Percentiles rank a stretch among this genome's conserved stretches.
These are phyloP conservation scores for Zopfia rhizophila DNA, from an alignment of 2,329 filamentous ascomycete species.

Conservation along the genomic window DNA sequence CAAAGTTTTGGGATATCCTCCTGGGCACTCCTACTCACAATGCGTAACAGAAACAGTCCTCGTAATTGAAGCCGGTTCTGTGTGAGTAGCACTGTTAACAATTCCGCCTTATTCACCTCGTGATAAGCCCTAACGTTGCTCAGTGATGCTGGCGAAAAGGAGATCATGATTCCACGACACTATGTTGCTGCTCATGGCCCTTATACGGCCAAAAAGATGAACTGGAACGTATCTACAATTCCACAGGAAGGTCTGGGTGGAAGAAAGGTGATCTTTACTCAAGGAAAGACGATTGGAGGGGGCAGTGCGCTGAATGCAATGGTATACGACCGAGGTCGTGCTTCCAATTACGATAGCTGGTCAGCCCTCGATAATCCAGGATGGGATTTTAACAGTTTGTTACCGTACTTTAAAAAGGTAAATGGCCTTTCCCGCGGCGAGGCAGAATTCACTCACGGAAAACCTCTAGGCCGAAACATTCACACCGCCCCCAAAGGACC, in stretches of 20 bases:
- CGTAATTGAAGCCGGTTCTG: slow-evolving; percentile 42
- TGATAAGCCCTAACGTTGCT: no score
- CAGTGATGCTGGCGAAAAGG: no score
- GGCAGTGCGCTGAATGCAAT: slow-evolving; percentile 53
- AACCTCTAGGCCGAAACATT: no score
- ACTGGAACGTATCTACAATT: slow-evolving; percentile 36
- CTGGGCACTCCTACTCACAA: no score
- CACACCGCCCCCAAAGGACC: slow-evolving; percentile 26
- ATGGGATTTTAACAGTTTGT: slow-evolving; percentile 40
- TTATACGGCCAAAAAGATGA: slow-evolving; percentile 35
- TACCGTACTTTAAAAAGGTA: slow-evolving; percentile 39
- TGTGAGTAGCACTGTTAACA: no score
- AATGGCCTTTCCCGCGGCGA: no score
- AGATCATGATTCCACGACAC: slow-evolving; percentile 36
- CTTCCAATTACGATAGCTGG: slow-evolving; percentile 45
- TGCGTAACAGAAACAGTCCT: slow-evolving; percentile 37
- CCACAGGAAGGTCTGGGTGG: slow-evolving; percentile 23
- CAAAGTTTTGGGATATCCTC: no score
- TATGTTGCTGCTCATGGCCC: slow-evolving; percentile 38
- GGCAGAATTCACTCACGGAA: no score
- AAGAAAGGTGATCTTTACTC: slow-evolving; percentile 23
- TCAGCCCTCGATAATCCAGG: slow-evolving; percentile 35
- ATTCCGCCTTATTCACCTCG: no score
- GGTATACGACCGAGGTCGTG: slow-evolving; percentile 39
- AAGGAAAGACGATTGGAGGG: slow-evolving; percentile 35